Conservation (phyloP, 2,329 filamentous ascomycete genomes). For the Penicillium decumbens region DNA sequence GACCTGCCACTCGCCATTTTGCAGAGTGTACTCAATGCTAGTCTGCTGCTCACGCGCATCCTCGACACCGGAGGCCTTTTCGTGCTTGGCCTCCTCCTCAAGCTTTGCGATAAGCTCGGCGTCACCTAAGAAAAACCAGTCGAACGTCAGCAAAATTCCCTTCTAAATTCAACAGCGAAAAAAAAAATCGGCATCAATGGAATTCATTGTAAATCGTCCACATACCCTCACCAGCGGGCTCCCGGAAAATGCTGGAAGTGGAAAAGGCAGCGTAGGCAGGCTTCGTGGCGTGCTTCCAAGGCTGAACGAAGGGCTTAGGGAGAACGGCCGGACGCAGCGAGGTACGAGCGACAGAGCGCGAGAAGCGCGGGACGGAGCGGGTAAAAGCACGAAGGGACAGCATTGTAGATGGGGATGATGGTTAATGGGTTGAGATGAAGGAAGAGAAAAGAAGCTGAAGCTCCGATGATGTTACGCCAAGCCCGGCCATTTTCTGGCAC, state of each 20-base stretch:
- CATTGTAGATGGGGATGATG: conserved; percentile 50
- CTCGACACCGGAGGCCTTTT: conserved; percentile 72
- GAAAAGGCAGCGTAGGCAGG: conserved; percentile 46
- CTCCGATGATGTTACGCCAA: conserved; percentile 30
- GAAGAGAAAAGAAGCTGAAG: conserved; percentile 24
- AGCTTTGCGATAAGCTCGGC: conserved; percentile 83
- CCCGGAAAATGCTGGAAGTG: conserved; percentile 40
- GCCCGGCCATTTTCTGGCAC: conserved; percentile 19
- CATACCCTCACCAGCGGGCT: conserved; percentile 47
- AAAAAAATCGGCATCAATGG: not conserved
- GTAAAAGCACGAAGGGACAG: conserved; percentile 63
- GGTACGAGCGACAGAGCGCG: conserved; percentile 53
- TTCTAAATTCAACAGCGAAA: not conserved
- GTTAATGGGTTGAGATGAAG: conserved; percentile 9
- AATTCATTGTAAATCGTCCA: not conserved
- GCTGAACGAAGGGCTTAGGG: conserved; percentile 50
- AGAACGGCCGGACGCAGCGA: conserved; percentile 47
- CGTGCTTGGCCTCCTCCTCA: conserved; percentile 74
- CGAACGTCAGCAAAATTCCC: conserved; percentile 4
- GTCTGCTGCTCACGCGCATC: conserved; percentile 72
- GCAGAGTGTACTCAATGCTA: conserved; percentile 86
- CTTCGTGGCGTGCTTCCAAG: conserved; percentile 44
- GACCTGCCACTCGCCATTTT: conserved; percentile 75
- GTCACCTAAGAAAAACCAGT: conserved; percentile 49
- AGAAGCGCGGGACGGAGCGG: conserved; percentile 63